Percentiles rank a stretch among this genome's conserved stretches.
Conservation (phyloP, 805 yeast species). For the Maudiozyma pseudohumilis region DNA sequence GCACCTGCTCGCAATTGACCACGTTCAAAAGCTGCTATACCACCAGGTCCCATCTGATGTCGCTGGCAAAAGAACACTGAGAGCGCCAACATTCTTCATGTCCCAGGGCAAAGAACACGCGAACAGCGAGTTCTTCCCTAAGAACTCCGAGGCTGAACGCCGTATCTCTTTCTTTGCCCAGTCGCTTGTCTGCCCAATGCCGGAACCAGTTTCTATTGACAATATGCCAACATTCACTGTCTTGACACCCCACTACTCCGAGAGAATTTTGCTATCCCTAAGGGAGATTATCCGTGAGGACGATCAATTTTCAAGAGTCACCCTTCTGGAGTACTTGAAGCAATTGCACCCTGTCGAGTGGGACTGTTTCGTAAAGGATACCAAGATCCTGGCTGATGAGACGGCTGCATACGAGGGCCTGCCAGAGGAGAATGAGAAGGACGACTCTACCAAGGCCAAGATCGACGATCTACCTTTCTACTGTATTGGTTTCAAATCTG, state of each 20-base stretch:
- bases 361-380: constrained; percentile 95
- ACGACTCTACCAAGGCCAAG: constrained; percentile 63
- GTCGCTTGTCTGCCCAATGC: constrained; percentile 94
- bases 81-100: constrained; percentile 97
- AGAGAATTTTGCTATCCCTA: constrained; percentile 81
- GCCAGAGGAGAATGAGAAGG: constrained; percentile 40
- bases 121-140: constrained; percentile 93
- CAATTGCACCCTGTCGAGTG: constrained; percentile 94
- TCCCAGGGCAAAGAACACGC: constrained; percentile 86
- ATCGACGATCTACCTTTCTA: constrained; percentile 87
- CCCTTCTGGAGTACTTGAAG: constrained; percentile 85
- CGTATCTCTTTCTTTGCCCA: constrained; percentile 99
- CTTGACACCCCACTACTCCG: constrained; percentile 90
- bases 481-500: constrained; percentile 94
- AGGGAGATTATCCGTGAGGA: constrained; percentile 96
- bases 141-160: constrained; percentile 96
- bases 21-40: constrained; percentile 91
- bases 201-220: constrained; percentile 96
- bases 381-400: constrained; percentile 89
- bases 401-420: constrained; percentile 59
- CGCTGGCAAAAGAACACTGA: constrained; percentile 93
- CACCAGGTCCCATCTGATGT: constrained; percentile 97
- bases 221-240: constrained; percentile 99
- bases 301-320: constrained; percentile 90
- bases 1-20: constrained; percentile 94